These are phyloP conservation scores for Amniculicola lignicola DNA, from an alignment of 495 filamentous ascomycete species.

Conservation along the genomic window DNA sequence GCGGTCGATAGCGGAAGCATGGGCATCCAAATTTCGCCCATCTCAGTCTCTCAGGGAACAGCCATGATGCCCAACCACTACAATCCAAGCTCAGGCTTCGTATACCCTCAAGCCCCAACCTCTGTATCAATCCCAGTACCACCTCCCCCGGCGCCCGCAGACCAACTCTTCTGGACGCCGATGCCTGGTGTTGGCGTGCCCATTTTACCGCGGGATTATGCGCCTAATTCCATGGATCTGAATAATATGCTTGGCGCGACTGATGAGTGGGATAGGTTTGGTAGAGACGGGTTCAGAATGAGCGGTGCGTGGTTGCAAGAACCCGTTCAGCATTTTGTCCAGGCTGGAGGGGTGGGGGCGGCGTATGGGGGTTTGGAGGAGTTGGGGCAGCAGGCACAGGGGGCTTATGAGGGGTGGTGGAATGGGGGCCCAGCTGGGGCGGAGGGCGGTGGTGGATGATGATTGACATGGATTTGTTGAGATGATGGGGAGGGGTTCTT, in stretches of 20 bases:
- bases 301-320: constrained; percentile 24
- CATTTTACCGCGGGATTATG: constrained; percentile 11
- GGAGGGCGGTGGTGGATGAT: too few relatives aligned
- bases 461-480: too few relatives aligned
- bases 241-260: constrained; percentile 22
- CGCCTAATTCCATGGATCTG: constrained; percentile 28
- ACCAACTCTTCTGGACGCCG: constrained; percentile 38
- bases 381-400: too few relatives aligned
- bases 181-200: constrained; percentile 35
- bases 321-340: neutral
- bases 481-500: too few relatives aligned
- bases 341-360: too few relatives aligned
- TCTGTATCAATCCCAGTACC: neutral
- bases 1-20: neutral
- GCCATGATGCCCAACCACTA: neutral
- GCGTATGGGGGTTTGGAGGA: too few relatives aligned
- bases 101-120: too few relatives aligned
- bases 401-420: too few relatives aligned
- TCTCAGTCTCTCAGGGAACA: neutral
- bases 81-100: constrained; percentile 1
- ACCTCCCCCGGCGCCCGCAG: constrained; percentile 3
- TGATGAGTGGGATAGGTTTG: constrained; percentile 31
- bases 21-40: neutral
- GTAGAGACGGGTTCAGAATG: constrained; percentile 31
- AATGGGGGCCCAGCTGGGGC: too few relatives aligned